Evolutionary conservation across 345 rosid genomes (phyloP), one percentile per base, ranked within the genome.

Genomic region (Corchorus capsularis): DNA sequence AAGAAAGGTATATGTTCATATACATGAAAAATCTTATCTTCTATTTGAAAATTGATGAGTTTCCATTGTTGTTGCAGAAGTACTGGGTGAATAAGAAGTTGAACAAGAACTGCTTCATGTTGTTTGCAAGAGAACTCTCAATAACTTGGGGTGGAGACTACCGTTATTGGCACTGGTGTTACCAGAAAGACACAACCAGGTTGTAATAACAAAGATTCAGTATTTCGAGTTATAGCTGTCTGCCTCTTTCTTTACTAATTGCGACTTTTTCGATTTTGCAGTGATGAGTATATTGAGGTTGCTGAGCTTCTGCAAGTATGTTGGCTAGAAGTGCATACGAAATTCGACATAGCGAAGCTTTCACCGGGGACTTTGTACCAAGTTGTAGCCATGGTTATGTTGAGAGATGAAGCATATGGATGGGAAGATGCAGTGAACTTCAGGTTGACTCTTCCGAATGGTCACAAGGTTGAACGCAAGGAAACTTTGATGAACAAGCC

Each of bases 81-180:
- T 56, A 56, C 2, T 39, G 43, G 43, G 4, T 4, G 43, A 3
- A 39, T 39, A 39, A 4, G 43, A 39, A 39, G 43, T 17, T 19
- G 5, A 56, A 3, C 20, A 56, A 16, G 8, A 17, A 56, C 62
- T 56, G 6, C 16, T 7, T 62, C 84, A 84, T 85, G 85, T 39
- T 91, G 83, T 87, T 73, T 80, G 87, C 96, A 47, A 85, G 84
- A 78, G 82, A 71, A 50, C 85, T 89, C 69, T 67, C 75, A 8
- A 89, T 91, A 76, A 87, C 83, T 32, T 91, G 97, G 92, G 82
- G 88, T 43, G 93, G 87, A 20, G 75, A 86, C 54, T 11, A 54
- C 20, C 73, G 45, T 63, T 87, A 69, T 76, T 92, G 97, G 97
- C 71, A 52, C 46, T 92, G 94, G 97, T 27, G 20, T 70, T 0